These are phyloP conservation scores for Vanrija sp. DNA, from an alignment of 1,284 basidiomycete genomes.

Conservation along the genomic window DNA sequence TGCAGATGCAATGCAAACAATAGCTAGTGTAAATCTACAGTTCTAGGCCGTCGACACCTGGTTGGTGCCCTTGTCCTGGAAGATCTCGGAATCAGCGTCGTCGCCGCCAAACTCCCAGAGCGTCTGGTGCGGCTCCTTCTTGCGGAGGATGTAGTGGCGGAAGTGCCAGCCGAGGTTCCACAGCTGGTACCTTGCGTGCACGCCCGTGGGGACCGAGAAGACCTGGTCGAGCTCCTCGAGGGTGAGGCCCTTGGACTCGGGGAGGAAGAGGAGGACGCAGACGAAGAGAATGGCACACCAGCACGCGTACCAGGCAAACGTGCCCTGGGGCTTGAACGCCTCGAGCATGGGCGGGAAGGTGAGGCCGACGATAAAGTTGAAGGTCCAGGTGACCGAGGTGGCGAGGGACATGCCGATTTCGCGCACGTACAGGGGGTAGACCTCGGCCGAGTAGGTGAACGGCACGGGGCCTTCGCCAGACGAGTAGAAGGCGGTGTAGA, in stretches of 20 bases:
- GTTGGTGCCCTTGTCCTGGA: neutral
- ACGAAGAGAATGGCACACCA: conserved; percentile 30
- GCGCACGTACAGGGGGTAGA: conserved; percentile 51
- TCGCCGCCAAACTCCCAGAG: conserved; percentile 5
- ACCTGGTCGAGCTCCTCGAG: conserved; percentile 63
- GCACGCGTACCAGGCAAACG: conserved; percentile 23
- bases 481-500: conserved; percentile 21
- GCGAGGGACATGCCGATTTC: conserved; percentile 53
- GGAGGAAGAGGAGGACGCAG: conserved; percentile 48
- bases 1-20: too few species aligned
- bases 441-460: conserved; percentile 51
- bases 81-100: neutral
- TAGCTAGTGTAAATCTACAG: too few species aligned
- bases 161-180: conserved; percentile 10
- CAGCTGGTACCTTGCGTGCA: conserved; percentile 59
- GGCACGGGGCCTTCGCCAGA: conserved; percentile 71
- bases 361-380: conserved; percentile 56
- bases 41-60: too few species aligned
- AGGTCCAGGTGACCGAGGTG: conserved; percentile 18
- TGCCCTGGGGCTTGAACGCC: conserved; percentile 23
- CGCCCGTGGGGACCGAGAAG: conserved; percentile 56
- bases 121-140: conserved; percentile 5
- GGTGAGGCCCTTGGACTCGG: conserved; percentile 74
- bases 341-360: conserved; percentile 64
- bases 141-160: conserved; percentile 9